Evolutionary conservation across 805 yeast species (phyloP), one percentile per base, ranked within the genome.

Genomic region (Wickerhamiella occidentalis): DNA sequence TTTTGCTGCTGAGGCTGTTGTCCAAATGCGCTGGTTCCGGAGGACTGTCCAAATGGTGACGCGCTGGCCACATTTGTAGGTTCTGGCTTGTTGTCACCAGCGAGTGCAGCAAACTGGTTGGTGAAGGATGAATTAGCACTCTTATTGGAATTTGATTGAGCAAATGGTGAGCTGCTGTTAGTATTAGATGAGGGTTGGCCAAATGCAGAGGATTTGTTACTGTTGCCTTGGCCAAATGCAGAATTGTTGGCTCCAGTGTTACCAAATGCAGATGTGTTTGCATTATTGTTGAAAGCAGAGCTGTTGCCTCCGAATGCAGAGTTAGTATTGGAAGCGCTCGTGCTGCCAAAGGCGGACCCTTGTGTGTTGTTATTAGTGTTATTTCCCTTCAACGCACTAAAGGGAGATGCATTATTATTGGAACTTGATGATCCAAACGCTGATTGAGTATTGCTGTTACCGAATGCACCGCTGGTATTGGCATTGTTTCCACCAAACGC

Each of bases 241-340:
- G 35, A 25, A 15, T 30, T 28, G 23, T 41, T 41, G n/a, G 35
- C 36, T 8, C 25, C 25, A 21, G 8, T 41, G 15, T 25, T 41
- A 9, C 45, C 45, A 29, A 41, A 41, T 13, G 45, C 45, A 25
- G 35, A 25, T n/a, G 45, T 26, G 12, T 4, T 29, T 13, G 33
- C 19, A 13, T 23, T 26, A 21, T 11, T 40, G 22, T 33, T 41
- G 33, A 29, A 29, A 11, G 33, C 25, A 8, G 44, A 11, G 19
- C 23, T 41, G 25, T 15, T 28, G 15, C 8, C 17, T 8, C 45
- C 45, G 25, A 41, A 41, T 15, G 45, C 45, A 11, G 17, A 29
- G 26, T 9, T 38, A 12, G 46, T 43, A 30, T 30, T 43, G 19
- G 38, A 13, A n/a, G 30, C 29, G 30, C 18, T 23, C 11, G 43